Evolutionary conservation across 345 rosid species (phyloP), one percentile per base, ranked within the genome.

Genomic region (Ricinus communis): DNA sequence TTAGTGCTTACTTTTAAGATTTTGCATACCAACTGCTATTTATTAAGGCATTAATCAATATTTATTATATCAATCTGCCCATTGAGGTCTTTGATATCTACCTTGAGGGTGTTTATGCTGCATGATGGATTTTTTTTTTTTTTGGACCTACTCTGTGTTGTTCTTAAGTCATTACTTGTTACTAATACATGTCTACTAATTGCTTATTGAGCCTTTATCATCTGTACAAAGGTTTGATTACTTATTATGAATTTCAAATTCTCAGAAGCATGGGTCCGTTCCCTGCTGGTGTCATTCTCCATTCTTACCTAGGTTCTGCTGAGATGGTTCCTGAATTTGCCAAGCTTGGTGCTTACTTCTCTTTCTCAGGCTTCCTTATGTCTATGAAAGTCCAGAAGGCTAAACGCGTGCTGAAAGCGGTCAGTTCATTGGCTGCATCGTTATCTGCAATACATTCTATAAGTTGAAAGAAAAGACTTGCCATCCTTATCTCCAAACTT

Each of bases 311-410:
- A 45, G 98, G 98, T 53, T 87, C 98, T 14, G 90, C 96, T 49
- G 97, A 89, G 88, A 92, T 95, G 98, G 98, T 95, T 79, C 91
- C 97, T 81, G 97, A 90, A 73, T 83, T 92, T 52, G 86, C 93
- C 14, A 88, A 87, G 79, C 88, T 88, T 31, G 96, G 99, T 74
- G 98, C 94, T 22, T 89, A 92, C 71, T 95, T 95, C 82, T 95
- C 98, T 27, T 88, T 95, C 74, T 95, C 99, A 24, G 98, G 98
- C 60, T 92, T 82, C 76, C 84, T 89, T 14, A 87, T 92, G 97
- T 76, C 89, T 56, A 81, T 92, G 96, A 90, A 86, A 74, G 80
- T 61, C 58, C 83, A 83, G 66, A 95, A 89, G 76, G 96, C 97
- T 57, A 95, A 86, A 80, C 81, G 85, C 71, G 85, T 89, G 86